A percentile compares a stretch with the other conserved stretches of the same genome.
Evolutionary conservation across 345 rosid genomes (phyloP).

Genomic region (Acer campestre): DNA sequence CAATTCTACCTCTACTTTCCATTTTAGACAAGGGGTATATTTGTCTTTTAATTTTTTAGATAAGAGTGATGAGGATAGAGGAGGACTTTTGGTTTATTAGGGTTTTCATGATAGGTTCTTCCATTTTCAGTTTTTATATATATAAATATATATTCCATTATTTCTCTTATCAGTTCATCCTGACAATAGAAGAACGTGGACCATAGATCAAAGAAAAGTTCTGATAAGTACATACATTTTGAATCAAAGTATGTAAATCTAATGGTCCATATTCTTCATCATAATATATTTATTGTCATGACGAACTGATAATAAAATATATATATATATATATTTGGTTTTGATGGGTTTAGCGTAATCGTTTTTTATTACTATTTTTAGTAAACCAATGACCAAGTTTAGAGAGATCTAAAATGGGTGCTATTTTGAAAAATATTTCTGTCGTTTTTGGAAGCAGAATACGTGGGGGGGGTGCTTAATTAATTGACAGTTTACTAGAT

Average conservation of each 20-base stretch:
- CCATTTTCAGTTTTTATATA: not conserved
- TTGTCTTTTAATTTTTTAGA: not conserved
- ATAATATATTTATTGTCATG: too few relatives aligned
- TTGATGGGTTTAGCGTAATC: not conserved
- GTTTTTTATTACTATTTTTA: slow-evolving; percentile 1
- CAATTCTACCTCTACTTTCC: not conserved
- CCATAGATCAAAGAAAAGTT: too few relatives aligned
- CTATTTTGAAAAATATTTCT: slow-evolving; percentile 11
- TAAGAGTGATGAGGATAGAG: not conserved
- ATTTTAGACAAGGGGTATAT: not conserved
- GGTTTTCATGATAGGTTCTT: not conserved
- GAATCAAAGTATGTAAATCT: too few relatives aligned
- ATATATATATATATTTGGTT: too few relatives aligned
- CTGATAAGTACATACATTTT: too few relatives aligned
- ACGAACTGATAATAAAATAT: too few relatives aligned
- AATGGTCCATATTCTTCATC: too few relatives aligned
- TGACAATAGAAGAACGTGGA: too few relatives aligned
- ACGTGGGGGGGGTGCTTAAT: not conserved
- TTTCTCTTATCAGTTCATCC: too few relatives aligned
- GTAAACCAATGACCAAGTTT: slow-evolving; percentile 26
- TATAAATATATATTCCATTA: too few relatives aligned
- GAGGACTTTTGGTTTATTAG: not conserved
- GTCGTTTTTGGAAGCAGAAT: not conserved
- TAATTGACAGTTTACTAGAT: not conserved
- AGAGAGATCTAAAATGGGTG: not conserved